Base-by-base conservation (phyloP, 1,284 basidiomycete genomes). In the Grifola frondosa region DNA sequence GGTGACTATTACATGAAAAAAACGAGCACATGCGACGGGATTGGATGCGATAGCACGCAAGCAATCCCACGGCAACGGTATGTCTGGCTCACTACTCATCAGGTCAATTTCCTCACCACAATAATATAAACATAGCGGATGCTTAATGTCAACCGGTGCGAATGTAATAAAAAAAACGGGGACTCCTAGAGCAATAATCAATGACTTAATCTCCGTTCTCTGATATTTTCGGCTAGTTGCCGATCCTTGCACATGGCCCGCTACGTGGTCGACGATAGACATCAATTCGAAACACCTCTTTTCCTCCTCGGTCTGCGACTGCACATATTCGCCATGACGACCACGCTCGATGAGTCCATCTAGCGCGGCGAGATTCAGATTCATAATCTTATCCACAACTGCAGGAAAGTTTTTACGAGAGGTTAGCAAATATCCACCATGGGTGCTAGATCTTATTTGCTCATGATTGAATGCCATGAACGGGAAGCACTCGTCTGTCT, bases 21-120 rank as follows among this genome's bases (percentile, higher is more conserved):
- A 51, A 4, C 35, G 22, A 4, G 49, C 37, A 26, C 49, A 44
- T 10, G 49, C 49, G 2, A 38, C 41, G 7, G 49, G 46, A 32
- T 48, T 51, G 4, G 4, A 1, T 4, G 30, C 42, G 8, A 48
- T 25, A 3, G 39, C 36, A 5, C 42, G 29, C 25, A 44, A 11
- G 1, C 43, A 22, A 19, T 30, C 12, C 12, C 5, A 11, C 5
- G 10, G 6, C 24, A 34, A n/a, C 22, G 23, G 9, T 6, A 30
- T 23, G 30, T 3, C 4, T 10, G 12, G 21, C 8, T 20, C 31
- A n/a, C n/a, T n/a, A n/a, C n/a, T n/a, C 11, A 2, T 11, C 12
- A 50, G 8, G 33, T 50, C 23, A 11, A 50, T 33, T 6, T 31
- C 12, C 17, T 40, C 22, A 3, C 48, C 48, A 19, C 40, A 42